These are phyloP conservation scores for Thelonectria rubi DNA, from an alignment of 2,329 filamentous ascomycete species.

Conservation along the genomic window DNA sequence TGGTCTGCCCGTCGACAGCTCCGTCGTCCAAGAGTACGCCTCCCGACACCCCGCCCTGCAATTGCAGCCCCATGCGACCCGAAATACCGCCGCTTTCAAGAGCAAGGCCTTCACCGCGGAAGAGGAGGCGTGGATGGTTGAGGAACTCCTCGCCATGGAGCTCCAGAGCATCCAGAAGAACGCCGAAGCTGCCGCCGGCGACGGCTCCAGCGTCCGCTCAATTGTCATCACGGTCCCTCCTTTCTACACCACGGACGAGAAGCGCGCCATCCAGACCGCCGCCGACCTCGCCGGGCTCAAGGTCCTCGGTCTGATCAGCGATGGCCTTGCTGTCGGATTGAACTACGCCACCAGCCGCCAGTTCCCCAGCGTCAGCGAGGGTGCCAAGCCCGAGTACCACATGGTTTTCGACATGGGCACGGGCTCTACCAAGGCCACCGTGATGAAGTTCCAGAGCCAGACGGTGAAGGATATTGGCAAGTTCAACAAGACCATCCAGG, in stretches of 20 bases:
- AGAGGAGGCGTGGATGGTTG: conserved; percentile 78
- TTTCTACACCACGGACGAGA: conserved; percentile 92
- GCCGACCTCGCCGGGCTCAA: conserved; percentile 89
- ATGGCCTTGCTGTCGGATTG: conserved; percentile 89
- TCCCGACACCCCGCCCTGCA: conserved; percentile 81
- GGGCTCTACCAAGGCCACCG: conserved; percentile 88
- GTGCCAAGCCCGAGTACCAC: conserved; percentile 88
- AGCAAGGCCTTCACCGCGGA: conserved; percentile 72
- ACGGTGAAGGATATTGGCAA: conserved; percentile 90
- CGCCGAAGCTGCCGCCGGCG: conserved; percentile 83
- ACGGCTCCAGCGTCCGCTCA: conserved; percentile 77
- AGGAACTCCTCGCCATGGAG: conserved; percentile 96
- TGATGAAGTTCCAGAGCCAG: conserved; percentile 89
- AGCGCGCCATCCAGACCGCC: conserved; percentile 83
- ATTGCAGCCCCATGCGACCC: conserved; percentile 66
- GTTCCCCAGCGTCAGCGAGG: conserved; percentile 85
- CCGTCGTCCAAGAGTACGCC: conserved; percentile 74
- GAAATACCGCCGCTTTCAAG: conserved; percentile 82
- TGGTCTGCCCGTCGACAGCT: conserved; percentile 72
- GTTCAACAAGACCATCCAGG: conserved; percentile 96
- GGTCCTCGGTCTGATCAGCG: conserved; percentile 84
- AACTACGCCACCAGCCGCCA: conserved; percentile 94
- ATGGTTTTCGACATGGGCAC: conserved; percentile 98
- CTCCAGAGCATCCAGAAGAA: conserved; percentile 91
- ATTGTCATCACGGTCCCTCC: conserved; percentile 88